Evolutionary conservation across 495 filamentous ascomycete species (phyloP).

Genomic region (Delitschia confertaspora): DNA sequence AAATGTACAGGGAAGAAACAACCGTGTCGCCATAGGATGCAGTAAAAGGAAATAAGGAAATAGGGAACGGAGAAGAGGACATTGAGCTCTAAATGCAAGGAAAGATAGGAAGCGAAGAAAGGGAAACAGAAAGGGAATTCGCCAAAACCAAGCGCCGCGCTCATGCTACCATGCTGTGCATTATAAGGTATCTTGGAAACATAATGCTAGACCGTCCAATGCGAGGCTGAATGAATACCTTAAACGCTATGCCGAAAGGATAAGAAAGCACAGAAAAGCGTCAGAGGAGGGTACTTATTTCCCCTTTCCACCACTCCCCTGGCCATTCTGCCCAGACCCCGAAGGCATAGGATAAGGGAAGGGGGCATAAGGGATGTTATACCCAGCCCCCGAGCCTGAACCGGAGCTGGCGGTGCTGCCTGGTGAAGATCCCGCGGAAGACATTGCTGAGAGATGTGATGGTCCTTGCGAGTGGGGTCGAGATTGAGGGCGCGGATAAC

Average conservation of each 20-base stretch:
- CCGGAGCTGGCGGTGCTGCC: constrained; percentile 20
- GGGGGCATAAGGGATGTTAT: constrained; percentile 21
- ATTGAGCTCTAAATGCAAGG: neutral
- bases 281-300: constrained; percentile 7
- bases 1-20: constrained; percentile 1
- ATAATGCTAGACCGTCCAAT: neutral
- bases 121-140: neutral
- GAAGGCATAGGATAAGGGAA: constrained; percentile 22
- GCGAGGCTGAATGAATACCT: neutral
- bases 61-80: too few relatives aligned
- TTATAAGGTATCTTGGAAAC: constrained; percentile 3
- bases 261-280: neutral
- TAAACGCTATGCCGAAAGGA: constrained; percentile 5
- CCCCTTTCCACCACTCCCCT: constrained; percentile 3
- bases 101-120: neutral
- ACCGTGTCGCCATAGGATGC: too few relatives aligned
- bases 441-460: constrained; percentile 10
- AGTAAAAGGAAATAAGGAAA: constrained; percentile 1
- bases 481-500: constrained; percentile 11
- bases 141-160: constrained; percentile 1
- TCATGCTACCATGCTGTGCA: neutral
- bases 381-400: constrained; percentile 9
- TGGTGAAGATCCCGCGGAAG: constrained; percentile 22
- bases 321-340: neutral
- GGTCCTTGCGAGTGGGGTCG: neutral